phyloP scores from a whole-genome alignment of 2,329 filamentous ascomycete genomes.

The Scytalidium lignicola region DNA sequence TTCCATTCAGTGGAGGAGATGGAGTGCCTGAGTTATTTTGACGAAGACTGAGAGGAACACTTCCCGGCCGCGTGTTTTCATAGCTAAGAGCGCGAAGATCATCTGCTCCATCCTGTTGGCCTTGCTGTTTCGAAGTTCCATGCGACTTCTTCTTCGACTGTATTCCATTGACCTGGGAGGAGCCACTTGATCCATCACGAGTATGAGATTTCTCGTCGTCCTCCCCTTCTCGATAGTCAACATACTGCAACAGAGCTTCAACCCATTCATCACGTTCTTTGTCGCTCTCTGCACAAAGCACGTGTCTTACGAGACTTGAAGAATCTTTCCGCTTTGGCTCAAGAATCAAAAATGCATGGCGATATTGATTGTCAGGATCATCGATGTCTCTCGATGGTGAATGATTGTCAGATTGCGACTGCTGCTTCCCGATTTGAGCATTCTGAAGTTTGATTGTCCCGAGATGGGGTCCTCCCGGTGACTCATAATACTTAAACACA shows the following conservation, averaged over 20 bases:
- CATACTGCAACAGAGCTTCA: conserved; percentile 80
- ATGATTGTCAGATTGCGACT: conserved; percentile 51
- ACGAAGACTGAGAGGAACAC: conserved; percentile 25
- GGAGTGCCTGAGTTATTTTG: conserved; percentile 25
- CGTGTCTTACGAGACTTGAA: conserved; percentile 80
- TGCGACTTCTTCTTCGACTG: conserved; percentile 40
- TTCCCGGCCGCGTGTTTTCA: conserved; percentile 30
- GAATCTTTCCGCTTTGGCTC: conserved; percentile 97
- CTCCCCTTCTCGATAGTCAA: conserved; percentile 65
- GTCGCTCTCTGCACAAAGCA: conserved; percentile 93
- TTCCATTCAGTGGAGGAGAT: conserved; percentile 22
- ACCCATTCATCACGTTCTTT: conserved; percentile 92
- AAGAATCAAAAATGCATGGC: conserved; percentile 89
- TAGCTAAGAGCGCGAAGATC: conserved; percentile 32
- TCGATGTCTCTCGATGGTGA: conserved; percentile 62
- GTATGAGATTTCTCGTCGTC: conserved; percentile 40
- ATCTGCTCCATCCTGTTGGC: conserved; percentile 31
- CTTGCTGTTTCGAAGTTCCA: conserved; percentile 24
- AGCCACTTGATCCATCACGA: conserved; percentile 34
- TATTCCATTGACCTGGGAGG: conserved; percentile 29
- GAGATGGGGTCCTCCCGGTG: conserved; percentile 81
- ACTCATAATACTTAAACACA: conserved; percentile 84
- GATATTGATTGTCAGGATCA: conserved; percentile 87
- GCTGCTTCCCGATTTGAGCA: conserved; percentile 92
- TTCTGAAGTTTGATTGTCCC: conserved; percentile 89